phyloP scores from a whole-genome alignment of 208 protist genomes.

The Trypanosoma cruzi region DNA sequence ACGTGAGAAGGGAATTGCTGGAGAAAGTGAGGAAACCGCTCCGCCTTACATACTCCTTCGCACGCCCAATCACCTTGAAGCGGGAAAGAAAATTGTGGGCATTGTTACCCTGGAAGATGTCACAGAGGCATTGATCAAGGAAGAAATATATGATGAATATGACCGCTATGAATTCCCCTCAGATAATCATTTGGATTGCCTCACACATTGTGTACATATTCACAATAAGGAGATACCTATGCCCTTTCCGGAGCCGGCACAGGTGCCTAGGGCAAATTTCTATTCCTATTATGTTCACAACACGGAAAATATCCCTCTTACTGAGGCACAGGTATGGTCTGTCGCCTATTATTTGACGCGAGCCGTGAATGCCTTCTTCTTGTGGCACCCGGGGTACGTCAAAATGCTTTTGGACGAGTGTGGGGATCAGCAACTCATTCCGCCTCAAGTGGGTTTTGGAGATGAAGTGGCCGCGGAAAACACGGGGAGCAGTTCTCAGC shows the following conservation, averaged over 20 bases:
- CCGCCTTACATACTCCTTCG: neutral
- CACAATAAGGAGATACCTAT: constrained; percentile 15
- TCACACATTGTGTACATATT: neutral
- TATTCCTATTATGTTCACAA: constrained; percentile 87
- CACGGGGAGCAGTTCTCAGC: neutral
- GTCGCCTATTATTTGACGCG: constrained; percentile 83
- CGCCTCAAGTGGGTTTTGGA: neutral
- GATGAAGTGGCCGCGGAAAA: neutral
- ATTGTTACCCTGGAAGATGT: constrained; percentile 91
- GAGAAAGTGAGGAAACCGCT: constrained; percentile 6
- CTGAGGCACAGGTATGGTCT: constrained; percentile 85
- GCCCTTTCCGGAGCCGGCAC: constrained; percentile 46
- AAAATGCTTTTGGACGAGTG: constrained; percentile 82
- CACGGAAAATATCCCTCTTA: constrained; percentile 45
- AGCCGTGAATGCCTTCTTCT: constrained; percentile 56
- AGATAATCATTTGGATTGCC: neutral
- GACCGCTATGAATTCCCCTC: constrained; percentile 51
- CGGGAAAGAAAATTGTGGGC: constrained; percentile 43
- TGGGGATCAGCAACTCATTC: constrained; percentile 67
- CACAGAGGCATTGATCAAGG: constrained; percentile 82
- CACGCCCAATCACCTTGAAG: neutral
- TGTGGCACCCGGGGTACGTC: constrained; percentile 74
- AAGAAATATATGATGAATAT: constrained; percentile 93
- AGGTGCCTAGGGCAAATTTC: constrained; percentile 80
- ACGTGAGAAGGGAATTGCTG: constrained; percentile 23